phyloP scores from a whole-genome alignment of 2,329 filamentous ascomycete genomes.

The Berkeleyomyces basicola region DNA sequence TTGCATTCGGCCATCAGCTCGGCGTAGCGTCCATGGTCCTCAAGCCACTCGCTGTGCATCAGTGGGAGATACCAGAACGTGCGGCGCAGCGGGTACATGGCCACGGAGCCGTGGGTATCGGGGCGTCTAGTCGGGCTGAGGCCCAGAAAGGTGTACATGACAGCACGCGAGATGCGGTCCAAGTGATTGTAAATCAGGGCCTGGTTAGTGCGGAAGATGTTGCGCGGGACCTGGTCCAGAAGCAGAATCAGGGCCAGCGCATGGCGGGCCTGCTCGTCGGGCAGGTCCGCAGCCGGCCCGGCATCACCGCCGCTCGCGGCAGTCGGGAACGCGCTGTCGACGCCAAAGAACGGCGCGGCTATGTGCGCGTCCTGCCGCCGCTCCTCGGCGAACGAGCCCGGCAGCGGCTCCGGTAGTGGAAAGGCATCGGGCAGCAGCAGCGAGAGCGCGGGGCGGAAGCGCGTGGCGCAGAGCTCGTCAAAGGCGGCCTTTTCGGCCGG shows the following conservation, averaged over 20 bases:
- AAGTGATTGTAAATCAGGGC: slow-evolving; percentile 35
- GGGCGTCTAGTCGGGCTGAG: slow-evolving; percentile 17
- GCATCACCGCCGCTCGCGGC: not conserved
- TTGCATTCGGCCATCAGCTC: slow-evolving; percentile 20
- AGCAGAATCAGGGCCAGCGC: slow-evolving; percentile 37
- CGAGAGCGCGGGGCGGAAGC: not conserved
- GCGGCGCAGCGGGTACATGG: slow-evolving; percentile 25
- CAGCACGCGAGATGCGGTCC: slow-evolving; percentile 34
- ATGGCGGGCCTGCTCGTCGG: slow-evolving; percentile 18
- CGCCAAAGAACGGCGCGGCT: slow-evolving; percentile 10
- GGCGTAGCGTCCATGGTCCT: slow-evolving; percentile 26
- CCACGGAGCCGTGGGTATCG: slow-evolving; percentile 17
- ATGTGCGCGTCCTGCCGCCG: slow-evolving; percentile 1
- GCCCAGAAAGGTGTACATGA: slow-evolving; percentile 20
- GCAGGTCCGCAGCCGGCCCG: not conserved
- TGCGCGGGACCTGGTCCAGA: slow-evolving; percentile 47
- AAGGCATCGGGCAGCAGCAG: slow-evolving; percentile 16
- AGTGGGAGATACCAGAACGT: slow-evolving; percentile 44
- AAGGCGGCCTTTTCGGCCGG: slow-evolving; percentile 2
- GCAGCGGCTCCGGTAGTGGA: slow-evolving; percentile 17
- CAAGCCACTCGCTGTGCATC: slow-evolving; percentile 38
- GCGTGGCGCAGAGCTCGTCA: slow-evolving; percentile 7
- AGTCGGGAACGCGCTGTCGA: not conserved
- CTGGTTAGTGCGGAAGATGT: slow-evolving; percentile 38
- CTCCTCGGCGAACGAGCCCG: slow-evolving; percentile 6